These are phyloP conservation scores for Aureobasidium pullulans DNA, from an alignment of 2,329 filamentous ascomycete genomes.

Conservation along the genomic window DNA sequence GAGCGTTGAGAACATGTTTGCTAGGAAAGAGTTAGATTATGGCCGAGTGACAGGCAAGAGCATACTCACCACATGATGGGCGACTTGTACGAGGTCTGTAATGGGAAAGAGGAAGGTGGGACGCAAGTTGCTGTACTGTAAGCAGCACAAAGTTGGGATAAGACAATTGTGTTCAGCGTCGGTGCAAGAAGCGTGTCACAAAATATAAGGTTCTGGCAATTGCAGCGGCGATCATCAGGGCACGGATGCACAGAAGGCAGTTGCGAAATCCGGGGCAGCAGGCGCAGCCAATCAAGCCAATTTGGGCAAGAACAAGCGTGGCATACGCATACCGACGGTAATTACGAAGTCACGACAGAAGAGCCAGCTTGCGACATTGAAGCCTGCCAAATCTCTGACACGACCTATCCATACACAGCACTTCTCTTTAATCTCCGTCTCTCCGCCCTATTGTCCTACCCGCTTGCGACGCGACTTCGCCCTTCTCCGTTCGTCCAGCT, in stretches of 20 bases:
- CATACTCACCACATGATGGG: constrained; percentile 24
- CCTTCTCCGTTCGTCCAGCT: background rate
- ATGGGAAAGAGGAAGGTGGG: background rate
- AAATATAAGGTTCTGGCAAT: constrained; percentile 2
- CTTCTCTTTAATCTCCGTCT: background rate
- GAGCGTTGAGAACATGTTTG: constrained; percentile 97
- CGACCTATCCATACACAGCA: background rate
- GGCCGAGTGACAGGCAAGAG: background rate
- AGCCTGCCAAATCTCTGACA: background rate
- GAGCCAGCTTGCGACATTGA: background rate
- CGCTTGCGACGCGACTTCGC: background rate
- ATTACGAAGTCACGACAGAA: background rate
- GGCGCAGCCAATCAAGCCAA: background rate
- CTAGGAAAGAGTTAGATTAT: constrained; percentile 38
- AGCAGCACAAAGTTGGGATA: background rate
- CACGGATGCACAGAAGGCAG: background rate
- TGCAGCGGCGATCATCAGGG: background rate
- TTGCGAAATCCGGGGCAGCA: background rate
- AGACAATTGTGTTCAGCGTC: background rate
- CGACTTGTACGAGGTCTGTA: background rate
- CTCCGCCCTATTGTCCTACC: background rate
- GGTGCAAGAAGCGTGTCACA: background rate
- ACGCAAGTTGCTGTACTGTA: too few species aligned
- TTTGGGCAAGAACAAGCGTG: constrained; percentile 3
- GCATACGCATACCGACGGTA: background rate